These are phyloP conservation scores for Schizochytrium sp. DNA, from an alignment of 108 stramenopile species.

Conservation along the genomic window DNA sequence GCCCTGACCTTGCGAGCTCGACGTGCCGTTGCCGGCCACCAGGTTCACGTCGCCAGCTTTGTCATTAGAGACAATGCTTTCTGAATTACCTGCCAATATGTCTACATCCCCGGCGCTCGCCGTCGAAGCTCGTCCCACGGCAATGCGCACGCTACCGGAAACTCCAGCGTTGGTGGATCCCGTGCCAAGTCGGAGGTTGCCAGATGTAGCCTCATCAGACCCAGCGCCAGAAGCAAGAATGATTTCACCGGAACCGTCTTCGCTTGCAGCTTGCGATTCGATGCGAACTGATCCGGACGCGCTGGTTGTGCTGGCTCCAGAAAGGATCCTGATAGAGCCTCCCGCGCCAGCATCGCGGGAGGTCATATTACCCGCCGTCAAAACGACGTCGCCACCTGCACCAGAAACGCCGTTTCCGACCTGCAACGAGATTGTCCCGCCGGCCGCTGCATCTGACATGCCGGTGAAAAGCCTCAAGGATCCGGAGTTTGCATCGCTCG, in stretches of 20 bases:
- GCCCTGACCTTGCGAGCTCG: neutral
- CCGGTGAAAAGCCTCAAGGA: neutral
- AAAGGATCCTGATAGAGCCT: slow-evolving; percentile 32
- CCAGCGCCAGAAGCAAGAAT: neutral
- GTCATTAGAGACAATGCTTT: neutral
- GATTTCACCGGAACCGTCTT: neutral
- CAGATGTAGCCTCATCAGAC: neutral
- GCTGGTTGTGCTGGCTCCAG: slow-evolving; percentile 42
- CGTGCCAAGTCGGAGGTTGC: slow-evolving; percentile 18
- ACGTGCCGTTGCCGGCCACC: neutral
- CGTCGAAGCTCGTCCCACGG: neutral
- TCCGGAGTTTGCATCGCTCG: neutral
- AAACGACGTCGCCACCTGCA: neutral
- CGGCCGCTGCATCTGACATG: neutral
- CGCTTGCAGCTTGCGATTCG: neutral
- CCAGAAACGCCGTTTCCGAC: neutral
- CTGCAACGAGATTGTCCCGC: neutral
- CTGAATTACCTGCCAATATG: slow-evolving; percentile 33
- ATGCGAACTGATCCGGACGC: neutral
- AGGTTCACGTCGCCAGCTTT: neutral
- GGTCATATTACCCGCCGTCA: neutral
- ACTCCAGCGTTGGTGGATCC: slow-evolving; percentile 9
- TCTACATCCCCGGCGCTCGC: slow-evolving; percentile 28
- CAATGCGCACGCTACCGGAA: slow-evolving; percentile 12
- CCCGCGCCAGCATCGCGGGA: neutral